Percentiles rank a stretch among this genome's conserved stretches.
phyloP scores from a whole-genome alignment of 2,329 filamentous ascomycete species.

The Zasmidium cellare region DNA sequence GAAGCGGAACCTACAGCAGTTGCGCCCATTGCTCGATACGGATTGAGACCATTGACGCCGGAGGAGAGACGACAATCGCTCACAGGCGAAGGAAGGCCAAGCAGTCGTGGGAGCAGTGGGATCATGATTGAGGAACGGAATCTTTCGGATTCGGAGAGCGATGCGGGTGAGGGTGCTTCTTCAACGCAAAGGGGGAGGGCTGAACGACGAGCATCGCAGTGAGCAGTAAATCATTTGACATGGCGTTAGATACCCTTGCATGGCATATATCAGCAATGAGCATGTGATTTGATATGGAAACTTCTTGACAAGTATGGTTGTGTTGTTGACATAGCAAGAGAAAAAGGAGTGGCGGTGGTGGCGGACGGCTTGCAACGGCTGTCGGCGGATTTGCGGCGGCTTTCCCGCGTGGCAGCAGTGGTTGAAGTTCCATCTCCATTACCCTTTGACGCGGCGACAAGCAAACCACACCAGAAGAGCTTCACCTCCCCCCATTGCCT shows the following conservation, averaged over 20 bases:
- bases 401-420: no score
- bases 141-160: constrained; percentile 38
- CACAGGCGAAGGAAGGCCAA: constrained; percentile 35
- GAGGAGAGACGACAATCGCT: constrained; percentile 9
- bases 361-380: background rate
- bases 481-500: no score
- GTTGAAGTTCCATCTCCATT: background rate
- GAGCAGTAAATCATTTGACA: background rate
- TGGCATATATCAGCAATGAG: background rate
- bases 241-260: background rate
- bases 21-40: constrained; percentile 10
- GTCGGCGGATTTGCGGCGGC: background rate
- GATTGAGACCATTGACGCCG: constrained; percentile 14
- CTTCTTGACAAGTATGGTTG: background rate
- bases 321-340: background rate
- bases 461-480: no score
- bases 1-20: constrained; percentile 35
- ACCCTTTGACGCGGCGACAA: background rate
- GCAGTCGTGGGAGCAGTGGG: constrained; percentile 33
- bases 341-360: background rate
- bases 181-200: background rate
- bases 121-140: constrained; percentile 45
- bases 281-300: background rate
- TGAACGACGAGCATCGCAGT: background rate
- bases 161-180: constrained; percentile 24